Conservation (phyloP, 2,329 filamentous ascomycete genomes). For the Podosphaera fusca region DNA sequence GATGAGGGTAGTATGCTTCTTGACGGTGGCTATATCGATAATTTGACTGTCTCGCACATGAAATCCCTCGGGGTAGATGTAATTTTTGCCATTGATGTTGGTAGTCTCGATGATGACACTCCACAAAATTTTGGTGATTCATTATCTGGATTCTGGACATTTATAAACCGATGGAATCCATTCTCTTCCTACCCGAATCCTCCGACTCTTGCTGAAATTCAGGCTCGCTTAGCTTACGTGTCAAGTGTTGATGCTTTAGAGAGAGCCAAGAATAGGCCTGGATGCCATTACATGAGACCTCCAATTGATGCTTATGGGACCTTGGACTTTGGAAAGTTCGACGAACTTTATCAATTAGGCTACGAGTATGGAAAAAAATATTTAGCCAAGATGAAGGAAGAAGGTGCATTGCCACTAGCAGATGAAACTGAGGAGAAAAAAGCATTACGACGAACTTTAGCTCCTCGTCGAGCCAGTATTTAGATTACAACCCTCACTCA, state of each 20-base stretch:
- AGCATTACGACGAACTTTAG: conserved; percentile 54
- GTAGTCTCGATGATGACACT: conserved; percentile 71
- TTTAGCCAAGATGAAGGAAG: conserved; percentile 49
- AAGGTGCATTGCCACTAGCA: conserved; percentile 48
- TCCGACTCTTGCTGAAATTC: conserved; percentile 85
- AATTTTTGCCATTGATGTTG: conserved; percentile 91
- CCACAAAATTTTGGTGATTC: conserved; percentile 88
- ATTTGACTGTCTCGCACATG: conserved; percentile 92
- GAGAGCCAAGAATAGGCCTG: conserved; percentile 70
- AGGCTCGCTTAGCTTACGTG: conserved; percentile 83
- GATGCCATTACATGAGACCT: conserved; percentile 89
- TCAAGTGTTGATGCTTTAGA: conserved; percentile 87
- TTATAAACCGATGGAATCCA: conserved; percentile 90
- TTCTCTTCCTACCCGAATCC: conserved; percentile 77
- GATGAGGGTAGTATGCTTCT: conserved; percentile 94
- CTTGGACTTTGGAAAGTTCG: conserved; percentile 89
- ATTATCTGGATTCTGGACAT: conserved; percentile 83
- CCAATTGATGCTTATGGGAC: conserved; percentile 87
- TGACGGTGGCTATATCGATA: conserved; percentile 92
- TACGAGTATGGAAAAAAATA: conserved; percentile 70
- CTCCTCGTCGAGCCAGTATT: conserved; percentile 56
- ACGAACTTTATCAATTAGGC: conserved; percentile 82
- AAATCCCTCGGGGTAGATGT: conserved; percentile 78
- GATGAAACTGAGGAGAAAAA: conserved; percentile 59
- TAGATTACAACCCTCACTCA: conserved; percentile 14